These are phyloP conservation scores for Musa itinerans DNA, from an alignment of 176 grass and related monocot genomes.

Conservation along the genomic window DNA sequence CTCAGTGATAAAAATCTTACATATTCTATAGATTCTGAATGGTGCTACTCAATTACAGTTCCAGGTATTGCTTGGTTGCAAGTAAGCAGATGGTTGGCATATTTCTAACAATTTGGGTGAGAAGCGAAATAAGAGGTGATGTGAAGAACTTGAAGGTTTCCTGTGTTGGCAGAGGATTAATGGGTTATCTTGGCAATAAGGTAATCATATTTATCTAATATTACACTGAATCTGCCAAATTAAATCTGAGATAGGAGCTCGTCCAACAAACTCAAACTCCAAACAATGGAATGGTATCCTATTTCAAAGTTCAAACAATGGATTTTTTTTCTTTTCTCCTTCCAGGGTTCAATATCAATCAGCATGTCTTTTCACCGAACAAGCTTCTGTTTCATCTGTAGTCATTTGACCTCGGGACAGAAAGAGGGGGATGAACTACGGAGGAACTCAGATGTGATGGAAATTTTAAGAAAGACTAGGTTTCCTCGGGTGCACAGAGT, in stretches of 20 bases:
- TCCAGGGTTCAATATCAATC: conserved; percentile 96
- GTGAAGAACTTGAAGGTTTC: conserved; percentile 88
- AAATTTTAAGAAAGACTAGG: conserved; percentile 81
- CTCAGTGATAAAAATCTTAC: neutral
- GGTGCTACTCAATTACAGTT: neutral
- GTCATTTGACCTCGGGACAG: conserved; percentile 85
- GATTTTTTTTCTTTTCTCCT: neutral
- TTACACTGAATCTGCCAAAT: neutral
- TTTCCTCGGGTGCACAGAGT: conserved; percentile 52
- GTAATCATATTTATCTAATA: conserved; percentile 15
- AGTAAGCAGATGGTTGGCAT: conserved; percentile 96
- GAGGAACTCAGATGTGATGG: conserved; percentile 80
- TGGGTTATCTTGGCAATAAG: conserved; percentile 96
- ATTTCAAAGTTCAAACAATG: no score
- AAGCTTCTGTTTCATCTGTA: conserved; percentile 85
- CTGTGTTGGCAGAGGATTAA: conserved; percentile 87
- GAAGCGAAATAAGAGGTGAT: conserved; percentile 72
- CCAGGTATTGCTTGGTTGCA: conserved; percentile 84
- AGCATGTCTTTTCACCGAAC: conserved; percentile 94
- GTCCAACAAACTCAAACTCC: no score
- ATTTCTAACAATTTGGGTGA: conserved; percentile 83
- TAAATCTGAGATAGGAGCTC: no score
- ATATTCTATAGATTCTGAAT: neutral
- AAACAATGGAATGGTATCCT: no score
- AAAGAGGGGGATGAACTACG: conserved; percentile 91